These are phyloP conservation scores for Talaromyces albobiverticillius DNA, from an alignment of 2,329 filamentous ascomycete genomes.

Conservation along the genomic window DNA sequence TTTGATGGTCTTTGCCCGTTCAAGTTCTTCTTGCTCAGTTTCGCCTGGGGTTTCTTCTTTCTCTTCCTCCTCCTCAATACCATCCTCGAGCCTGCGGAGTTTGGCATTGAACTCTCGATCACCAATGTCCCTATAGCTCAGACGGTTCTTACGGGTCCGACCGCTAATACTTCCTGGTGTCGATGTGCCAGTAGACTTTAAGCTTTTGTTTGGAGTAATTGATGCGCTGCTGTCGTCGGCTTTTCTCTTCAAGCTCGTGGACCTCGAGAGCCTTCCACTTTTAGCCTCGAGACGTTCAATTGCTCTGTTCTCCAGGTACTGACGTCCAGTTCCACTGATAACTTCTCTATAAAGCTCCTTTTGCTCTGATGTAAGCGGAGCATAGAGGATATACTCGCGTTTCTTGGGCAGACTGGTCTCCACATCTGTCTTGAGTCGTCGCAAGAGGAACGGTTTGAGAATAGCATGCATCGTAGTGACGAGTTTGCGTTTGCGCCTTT, in stretches of 20 bases:
- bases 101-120: slow-evolving; percentile 82
- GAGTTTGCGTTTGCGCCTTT: slow-evolving; percentile 72
- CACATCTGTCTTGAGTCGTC: slow-evolving; percentile 89
- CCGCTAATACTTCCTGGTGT: slow-evolving; percentile 62
- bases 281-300: slow-evolving; percentile 46
- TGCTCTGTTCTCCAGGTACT: slow-evolving; percentile 51
- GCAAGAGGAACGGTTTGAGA: slow-evolving; percentile 82
- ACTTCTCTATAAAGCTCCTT: slow-evolving; percentile 87
- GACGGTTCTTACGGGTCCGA: slow-evolving; percentile 52
- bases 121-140: slow-evolving; percentile 67
- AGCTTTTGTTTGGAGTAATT: slow-evolving; percentile 62
- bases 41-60: slow-evolving; percentile 40
- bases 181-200: slow-evolving; percentile 70
- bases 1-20: slow-evolving; percentile 15
- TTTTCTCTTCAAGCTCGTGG: slow-evolving; percentile 59
- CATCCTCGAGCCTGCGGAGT: slow-evolving; percentile 43
- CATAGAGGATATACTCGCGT: slow-evolving; percentile 92
- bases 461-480: slow-evolving; percentile 90
- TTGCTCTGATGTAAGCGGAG: slow-evolving; percentile 85
- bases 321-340: slow-evolving; percentile 67
- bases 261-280: slow-evolving; percentile 29
- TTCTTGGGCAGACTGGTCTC: slow-evolving; percentile 91
- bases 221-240: slow-evolving; percentile 36
- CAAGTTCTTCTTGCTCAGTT: slow-evolving; percentile 59
- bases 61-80: slow-evolving; percentile 58